These are phyloP conservation scores for Pseudevernia furfuracea DNA, from an alignment of 495 filamentous ascomycete genomes.

Conservation along the genomic window DNA sequence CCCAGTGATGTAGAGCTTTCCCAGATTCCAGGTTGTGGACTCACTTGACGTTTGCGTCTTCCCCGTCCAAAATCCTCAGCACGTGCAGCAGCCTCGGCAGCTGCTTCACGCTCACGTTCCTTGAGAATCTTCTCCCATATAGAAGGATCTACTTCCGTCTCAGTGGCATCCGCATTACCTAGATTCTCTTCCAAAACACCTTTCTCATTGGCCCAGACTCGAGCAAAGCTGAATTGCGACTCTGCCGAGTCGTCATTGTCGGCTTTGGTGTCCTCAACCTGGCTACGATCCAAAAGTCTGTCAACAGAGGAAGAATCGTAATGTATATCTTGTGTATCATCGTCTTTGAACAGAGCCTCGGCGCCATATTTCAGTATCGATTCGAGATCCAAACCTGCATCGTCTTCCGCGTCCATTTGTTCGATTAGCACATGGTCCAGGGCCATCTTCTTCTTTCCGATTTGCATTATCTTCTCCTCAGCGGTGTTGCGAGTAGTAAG, in stretches of 20 bases:
- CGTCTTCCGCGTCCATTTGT: constrained; percentile 71
- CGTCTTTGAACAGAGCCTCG: constrained; percentile 73
- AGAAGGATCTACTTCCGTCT: constrained; percentile 41
- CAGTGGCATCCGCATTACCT: constrained; percentile 40
- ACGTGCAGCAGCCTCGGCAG: constrained; percentile 54
- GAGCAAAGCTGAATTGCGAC: constrained; percentile 80
- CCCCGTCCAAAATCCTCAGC: constrained; percentile 74
- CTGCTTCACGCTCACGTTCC: constrained; percentile 69
- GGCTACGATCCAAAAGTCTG: constrained; percentile 77
- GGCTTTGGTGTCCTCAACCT: constrained; percentile 62
- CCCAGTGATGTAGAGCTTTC: neutral
- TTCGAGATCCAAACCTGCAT: constrained; percentile 68
- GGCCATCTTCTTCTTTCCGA: constrained; percentile 89
- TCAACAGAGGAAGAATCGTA: constrained; percentile 80
- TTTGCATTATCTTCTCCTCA: constrained; percentile 95
- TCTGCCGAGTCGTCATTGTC: constrained; percentile 53
- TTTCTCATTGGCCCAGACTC: constrained; percentile 85
- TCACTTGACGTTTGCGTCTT: constrained; percentile 50
- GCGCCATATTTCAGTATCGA: constrained; percentile 86
- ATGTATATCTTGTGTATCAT: constrained; percentile 53
- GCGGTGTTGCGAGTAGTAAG: constrained; percentile 79
- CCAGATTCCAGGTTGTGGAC: neutral
- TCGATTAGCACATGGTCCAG: constrained; percentile 92
- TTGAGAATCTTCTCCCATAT: constrained; percentile 86
- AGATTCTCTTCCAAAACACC: constrained; percentile 53